These are phyloP conservation scores for Nepenthes gracilis DNA, from an alignment of 148 eudicot species.

Conservation along the genomic window DNA sequence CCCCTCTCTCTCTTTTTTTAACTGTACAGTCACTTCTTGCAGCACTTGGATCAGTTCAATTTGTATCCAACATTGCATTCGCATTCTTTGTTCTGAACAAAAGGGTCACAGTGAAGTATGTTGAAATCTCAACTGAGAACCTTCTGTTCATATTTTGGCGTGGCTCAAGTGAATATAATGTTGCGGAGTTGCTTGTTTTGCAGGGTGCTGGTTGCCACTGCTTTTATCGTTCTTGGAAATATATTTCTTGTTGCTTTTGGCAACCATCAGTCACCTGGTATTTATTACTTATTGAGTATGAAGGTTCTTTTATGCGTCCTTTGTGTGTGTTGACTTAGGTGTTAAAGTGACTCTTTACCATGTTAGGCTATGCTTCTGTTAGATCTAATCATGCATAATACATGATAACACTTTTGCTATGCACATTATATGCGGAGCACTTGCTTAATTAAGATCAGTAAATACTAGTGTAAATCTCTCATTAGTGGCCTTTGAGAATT, in stretches of 20 bases:
- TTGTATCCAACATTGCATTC: slow-evolving; percentile 89
- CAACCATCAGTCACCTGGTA: slow-evolving; percentile 98
- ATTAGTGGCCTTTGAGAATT: no score
- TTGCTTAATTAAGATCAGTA: no score
- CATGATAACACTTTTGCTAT: background rate
- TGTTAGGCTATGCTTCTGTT: no score
- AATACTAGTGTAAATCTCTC: no score
- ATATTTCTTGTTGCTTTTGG: slow-evolving; percentile 94
- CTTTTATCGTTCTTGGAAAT: slow-evolving; percentile 88
- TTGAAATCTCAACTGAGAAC: slow-evolving; percentile 11
- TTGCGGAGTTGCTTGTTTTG: slow-evolving; percentile 2
- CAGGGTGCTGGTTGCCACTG: slow-evolving; percentile 81
- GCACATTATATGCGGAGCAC: no score
- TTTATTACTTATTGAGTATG: slow-evolving; percentile 5
- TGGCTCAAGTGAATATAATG: background rate
- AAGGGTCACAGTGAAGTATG: slow-evolving; percentile 82
- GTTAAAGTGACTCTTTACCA: no score
- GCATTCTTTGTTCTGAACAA: slow-evolving; percentile 74
- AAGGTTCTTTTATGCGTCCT: background rate
- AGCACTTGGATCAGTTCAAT: slow-evolving; percentile 92
- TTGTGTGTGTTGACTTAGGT: background rate
- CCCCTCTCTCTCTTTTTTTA: slow-evolving; percentile 2
- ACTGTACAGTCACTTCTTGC: slow-evolving; percentile 92
- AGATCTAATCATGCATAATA: background rate
- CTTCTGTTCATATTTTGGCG: slow-evolving; percentile 1